A percentile compares a stretch with the other conserved stretches of the same genome.
phyloP scores from a whole-genome alignment of 1,284 basidiomycete genomes.

The Ceratobasidium sp. region DNA sequence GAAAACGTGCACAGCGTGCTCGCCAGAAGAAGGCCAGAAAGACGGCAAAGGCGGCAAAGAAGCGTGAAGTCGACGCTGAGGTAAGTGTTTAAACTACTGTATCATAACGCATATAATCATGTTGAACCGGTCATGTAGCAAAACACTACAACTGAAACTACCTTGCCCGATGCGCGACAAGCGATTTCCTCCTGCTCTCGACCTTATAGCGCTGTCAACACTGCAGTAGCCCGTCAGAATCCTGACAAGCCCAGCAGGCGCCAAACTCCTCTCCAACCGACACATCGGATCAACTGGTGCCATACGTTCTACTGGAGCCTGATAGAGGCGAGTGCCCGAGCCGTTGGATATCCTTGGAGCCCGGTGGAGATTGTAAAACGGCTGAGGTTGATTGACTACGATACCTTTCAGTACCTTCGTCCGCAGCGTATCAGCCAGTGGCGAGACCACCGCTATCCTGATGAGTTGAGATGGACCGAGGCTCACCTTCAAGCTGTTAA shows the following conservation, averaged over 20 bases:
- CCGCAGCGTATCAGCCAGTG: conserved; percentile 28
- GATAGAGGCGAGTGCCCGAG: background rate
- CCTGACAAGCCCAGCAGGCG: background rate
- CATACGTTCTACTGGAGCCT: conserved; percentile 13
- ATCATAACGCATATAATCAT: background rate
- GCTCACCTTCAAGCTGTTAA: conserved; percentile 18
- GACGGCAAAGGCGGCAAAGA: conserved; percentile 1
- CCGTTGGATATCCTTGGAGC: conserved; percentile 21
- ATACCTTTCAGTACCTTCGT: conserved; percentile 13
- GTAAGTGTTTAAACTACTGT: background rate
- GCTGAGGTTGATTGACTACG: background rate
- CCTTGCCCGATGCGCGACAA: background rate
- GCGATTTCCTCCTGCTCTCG: conserved; percentile 2
- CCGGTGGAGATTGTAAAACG: conserved; percentile 11
- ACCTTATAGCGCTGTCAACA: conserved; percentile 8
- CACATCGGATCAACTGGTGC: conserved; percentile 37
- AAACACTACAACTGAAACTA: too few relatives aligned
- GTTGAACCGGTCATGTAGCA: background rate
- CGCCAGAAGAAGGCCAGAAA: conserved; percentile 2
- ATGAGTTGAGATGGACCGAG: conserved; percentile 31
- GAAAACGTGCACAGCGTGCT: conserved; percentile 6
- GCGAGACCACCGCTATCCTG: conserved; percentile 11
- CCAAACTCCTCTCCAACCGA: background rate
- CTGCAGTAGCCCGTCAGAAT: background rate
- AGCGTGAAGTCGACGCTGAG: background rate